Evolutionary conservation across 805 yeast species (phyloP).

Genomic region (Saccharomycopsis sp.): DNA sequence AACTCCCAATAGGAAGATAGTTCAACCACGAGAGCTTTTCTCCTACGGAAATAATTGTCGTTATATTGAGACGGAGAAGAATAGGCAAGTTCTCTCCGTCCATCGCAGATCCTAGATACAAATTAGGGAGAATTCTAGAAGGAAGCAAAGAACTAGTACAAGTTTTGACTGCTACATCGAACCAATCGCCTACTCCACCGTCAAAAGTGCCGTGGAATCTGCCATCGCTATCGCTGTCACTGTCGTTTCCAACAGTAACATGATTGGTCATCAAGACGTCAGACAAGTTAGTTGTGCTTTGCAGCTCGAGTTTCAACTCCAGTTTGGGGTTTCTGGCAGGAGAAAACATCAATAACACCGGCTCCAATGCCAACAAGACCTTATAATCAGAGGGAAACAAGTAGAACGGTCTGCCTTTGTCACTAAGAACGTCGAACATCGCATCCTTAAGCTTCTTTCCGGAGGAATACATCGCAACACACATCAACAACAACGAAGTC

Average conservation of each 20-base stretch:
- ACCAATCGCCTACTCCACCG: neutral
- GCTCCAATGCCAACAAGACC: constrained; percentile 58
- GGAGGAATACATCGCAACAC: constrained; percentile 65
- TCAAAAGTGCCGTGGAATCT: neutral
- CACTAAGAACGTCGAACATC: constrained; percentile 52
- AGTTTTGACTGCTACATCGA: neutral
- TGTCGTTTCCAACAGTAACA: too few relatives aligned
- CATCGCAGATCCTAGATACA: constrained; percentile 75
- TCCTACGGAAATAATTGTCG: constrained; percentile 78
- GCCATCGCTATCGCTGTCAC: neutral
- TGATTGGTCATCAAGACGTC: neutral
- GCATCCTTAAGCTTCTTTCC: constrained; percentile 59
- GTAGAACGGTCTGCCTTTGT: constrained; percentile 73
- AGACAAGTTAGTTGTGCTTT: neutral
- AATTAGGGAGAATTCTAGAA: constrained; percentile 72
- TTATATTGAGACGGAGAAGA: constrained; percentile 59
- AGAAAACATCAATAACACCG: constrained; percentile 53
- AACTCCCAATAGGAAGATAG: constrained; percentile 26
- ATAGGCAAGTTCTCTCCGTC: constrained; percentile 74
- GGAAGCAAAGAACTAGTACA: constrained; percentile 63
- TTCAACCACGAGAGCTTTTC: constrained; percentile 65
- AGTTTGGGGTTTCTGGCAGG: constrained; percentile 33
- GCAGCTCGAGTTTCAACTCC: neutral
- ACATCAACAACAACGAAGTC: constrained; percentile 65
- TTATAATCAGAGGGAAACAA: constrained; percentile 71